A percentile compares a stretch with the other conserved stretches of the same genome.
These are phyloP conservation scores for Penicillium decumbens DNA, from an alignment of 2,329 filamentous ascomycete species.

Conservation along the genomic window DNA sequence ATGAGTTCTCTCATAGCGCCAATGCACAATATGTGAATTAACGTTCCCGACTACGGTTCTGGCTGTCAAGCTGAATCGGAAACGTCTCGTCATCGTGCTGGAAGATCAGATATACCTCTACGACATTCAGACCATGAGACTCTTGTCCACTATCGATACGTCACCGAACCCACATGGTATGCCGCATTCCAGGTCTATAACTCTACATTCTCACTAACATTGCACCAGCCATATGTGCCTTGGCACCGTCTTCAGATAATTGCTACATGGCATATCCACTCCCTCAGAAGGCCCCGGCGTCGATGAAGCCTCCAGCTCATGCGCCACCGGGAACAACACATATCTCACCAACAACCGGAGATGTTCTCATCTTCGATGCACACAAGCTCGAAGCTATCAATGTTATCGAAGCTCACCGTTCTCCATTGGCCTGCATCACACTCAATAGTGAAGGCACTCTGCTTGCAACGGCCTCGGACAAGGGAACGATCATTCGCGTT, in stretches of 20 bases:
- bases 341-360: constrained; percentile 78
- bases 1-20: constrained; percentile 45
- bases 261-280: constrained; percentile 94
- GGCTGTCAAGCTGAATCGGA: constrained; percentile 88
- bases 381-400: constrained; percentile 87
- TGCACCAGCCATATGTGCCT: constrained; percentile 70
- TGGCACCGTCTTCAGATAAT: constrained; percentile 91
- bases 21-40: constrained; percentile 93
- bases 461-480: constrained; percentile 91
- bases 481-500: constrained; percentile 93
- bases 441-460: constrained; percentile 89
- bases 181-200: neutral
- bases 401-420: constrained; percentile 89
- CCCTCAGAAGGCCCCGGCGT: constrained; percentile 58
- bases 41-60: constrained; percentile 96
- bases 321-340: constrained; percentile 72
- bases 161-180: constrained; percentile 80
- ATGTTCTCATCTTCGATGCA: constrained; percentile 89
- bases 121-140: constrained; percentile 97
- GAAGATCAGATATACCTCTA: constrained; percentile 98
- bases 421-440: constrained; percentile 82
- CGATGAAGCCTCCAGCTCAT: constrained; percentile 64
- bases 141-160: constrained; percentile 86
- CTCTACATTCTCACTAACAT: neutral
- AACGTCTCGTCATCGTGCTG: constrained; percentile 84